These are phyloP conservation scores for Lepidium aucheri DNA, from an alignment of 345 rosid species.

Conservation along the genomic window DNA sequence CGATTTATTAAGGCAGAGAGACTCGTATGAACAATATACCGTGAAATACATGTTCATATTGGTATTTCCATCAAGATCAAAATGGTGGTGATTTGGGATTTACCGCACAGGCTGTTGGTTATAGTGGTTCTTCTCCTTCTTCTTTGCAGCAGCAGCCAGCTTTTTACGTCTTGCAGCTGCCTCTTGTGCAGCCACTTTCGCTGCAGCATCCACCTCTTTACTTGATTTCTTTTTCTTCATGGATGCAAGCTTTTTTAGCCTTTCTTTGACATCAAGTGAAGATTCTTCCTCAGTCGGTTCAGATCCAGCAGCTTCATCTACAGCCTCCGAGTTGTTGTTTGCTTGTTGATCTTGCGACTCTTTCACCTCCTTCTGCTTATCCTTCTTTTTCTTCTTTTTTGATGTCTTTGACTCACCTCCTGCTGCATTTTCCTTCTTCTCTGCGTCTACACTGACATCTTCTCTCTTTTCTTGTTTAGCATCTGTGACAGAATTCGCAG, in stretches of 20 bases:
- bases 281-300: conserved; percentile 40
- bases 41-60: conserved; percentile 21
- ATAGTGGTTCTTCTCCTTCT: conserved; percentile 81
- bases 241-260: conserved; percentile 51
- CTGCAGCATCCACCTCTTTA: conserved; percentile 71
- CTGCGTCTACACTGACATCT: conserved; percentile 31
- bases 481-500: conserved; percentile 22
- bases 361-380: conserved; percentile 51
- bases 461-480: conserved; percentile 36
- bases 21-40: conserved; percentile 27
- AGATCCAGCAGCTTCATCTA: conserved; percentile 25
- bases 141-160: conserved; percentile 79
- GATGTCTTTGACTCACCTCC: conserved; percentile 53
- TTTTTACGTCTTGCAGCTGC: conserved; percentile 67
- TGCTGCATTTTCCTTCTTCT: conserved; percentile 50
- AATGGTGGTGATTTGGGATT: conserved; percentile 12
- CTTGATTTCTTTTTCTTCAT: conserved; percentile 65
- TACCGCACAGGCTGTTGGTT: conserved; percentile 73
- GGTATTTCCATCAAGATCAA: conserved; percentile 14
- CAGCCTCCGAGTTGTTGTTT: conserved; percentile 1
- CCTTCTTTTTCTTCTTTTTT: conserved; percentile 77
- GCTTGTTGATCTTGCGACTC: conserved; percentile 39
- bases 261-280: conserved; percentile 50
- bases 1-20: conserved; percentile 21
- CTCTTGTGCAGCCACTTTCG: conserved; percentile 64